These are phyloP conservation scores for Heritiera littoralis DNA, from an alignment of 345 rosid genomes.

Conservation along the genomic window DNA sequence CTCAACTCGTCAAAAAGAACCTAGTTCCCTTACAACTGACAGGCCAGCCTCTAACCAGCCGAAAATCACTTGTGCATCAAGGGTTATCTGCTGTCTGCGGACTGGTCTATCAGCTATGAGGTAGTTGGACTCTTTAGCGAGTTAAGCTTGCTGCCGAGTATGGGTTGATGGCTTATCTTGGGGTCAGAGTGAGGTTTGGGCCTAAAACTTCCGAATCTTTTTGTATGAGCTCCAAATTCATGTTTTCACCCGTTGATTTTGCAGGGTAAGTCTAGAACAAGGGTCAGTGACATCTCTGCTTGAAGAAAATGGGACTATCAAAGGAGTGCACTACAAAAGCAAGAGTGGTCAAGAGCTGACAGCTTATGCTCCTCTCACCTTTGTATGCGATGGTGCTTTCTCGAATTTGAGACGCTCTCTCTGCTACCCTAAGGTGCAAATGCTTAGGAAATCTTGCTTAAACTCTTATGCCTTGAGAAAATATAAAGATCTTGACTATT, in stretches of 20 bases:
- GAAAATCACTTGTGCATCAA: too few relatives aligned
- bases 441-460: not conserved
- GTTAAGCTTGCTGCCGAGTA: too few relatives aligned
- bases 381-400: constrained; percentile 54
- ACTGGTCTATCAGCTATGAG: too few relatives aligned
- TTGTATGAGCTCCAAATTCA: not conserved
- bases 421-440: constrained; percentile 43
- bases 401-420: constrained; percentile 57
- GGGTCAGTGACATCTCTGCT: constrained; percentile 56
- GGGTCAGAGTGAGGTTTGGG: too few relatives aligned
- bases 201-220: too few relatives aligned
- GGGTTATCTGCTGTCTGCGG: too few relatives aligned
- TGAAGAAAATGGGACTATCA: constrained; percentile 45
- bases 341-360: constrained; percentile 32
- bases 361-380: constrained; percentile 54
- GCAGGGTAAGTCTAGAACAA: constrained; percentile 60
- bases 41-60: too few relatives aligned
- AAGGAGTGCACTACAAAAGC: constrained; percentile 53
- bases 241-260: not conserved
- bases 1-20: too few relatives aligned
- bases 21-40: too few relatives aligned
- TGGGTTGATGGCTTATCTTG: too few relatives aligned
- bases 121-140: too few relatives aligned
- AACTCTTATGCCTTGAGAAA: not conserved
- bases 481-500: not conserved